A percentile compares a stretch with the other conserved stretches of the same genome.
Conservation (phyloP, 495 filamentous ascomycete genomes). For the Elasticomyces elasticus region DNA sequence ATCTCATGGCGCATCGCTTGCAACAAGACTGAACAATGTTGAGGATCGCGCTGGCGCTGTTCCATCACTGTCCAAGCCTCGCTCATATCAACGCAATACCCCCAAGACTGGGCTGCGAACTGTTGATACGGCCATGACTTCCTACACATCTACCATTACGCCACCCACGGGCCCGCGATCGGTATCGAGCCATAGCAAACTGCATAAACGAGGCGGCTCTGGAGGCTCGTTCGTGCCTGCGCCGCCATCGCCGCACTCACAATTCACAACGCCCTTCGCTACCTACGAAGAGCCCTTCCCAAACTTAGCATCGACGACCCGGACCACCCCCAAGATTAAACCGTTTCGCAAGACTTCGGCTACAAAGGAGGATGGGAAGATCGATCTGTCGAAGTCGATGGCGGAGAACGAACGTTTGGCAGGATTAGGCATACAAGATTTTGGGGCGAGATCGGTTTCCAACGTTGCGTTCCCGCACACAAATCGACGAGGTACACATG, state of each 20-base stretch:
- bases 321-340: constrained; percentile 41
- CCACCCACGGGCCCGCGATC: neutral
- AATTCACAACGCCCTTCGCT: constrained; percentile 30
- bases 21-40: neutral
- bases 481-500: constrained; percentile 34
- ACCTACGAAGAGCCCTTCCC: constrained; percentile 29
- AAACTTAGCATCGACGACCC: constrained; percentile 3
- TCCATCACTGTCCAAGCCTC: neutral
- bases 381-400: constrained; percentile 47
- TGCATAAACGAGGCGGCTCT: constrained; percentile 34
- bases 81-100: neutral
- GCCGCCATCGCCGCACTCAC: constrained; percentile 14
- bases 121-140: constrained; percentile 7
- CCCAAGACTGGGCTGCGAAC: neutral
- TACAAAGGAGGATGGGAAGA: constrained; percentile 30
- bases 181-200: constrained; percentile 21
- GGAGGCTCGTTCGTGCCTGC: constrained; percentile 25
- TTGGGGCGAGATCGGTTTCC: constrained; percentile 33
- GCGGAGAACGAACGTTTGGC: constrained; percentile 48
- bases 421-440: constrained; percentile 44
- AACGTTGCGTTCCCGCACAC: constrained; percentile 28
- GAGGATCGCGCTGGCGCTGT: constrained; percentile 1
- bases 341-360: constrained; percentile 46
- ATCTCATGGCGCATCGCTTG: neutral
- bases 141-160: neutral